Percentiles rank a stretch among this genome's conserved stretches.
Evolutionary conservation across 768 basidiomycete species (phyloP).

Genomic region (Boletus vermiculosoides): DNA sequence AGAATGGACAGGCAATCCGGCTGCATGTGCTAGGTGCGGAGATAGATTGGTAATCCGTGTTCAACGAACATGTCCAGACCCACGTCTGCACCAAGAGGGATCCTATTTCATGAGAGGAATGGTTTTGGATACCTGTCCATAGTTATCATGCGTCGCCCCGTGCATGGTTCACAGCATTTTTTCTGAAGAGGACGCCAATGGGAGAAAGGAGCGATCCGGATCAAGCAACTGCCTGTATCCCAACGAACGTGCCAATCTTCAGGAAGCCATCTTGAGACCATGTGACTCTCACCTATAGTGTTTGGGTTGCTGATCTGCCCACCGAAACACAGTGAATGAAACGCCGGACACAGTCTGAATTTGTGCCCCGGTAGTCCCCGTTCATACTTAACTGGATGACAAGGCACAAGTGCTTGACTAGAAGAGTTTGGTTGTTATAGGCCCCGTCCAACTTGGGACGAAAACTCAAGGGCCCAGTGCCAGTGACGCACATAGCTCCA

Average conservation of each 20-base stretch:
- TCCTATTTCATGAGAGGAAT: neutral
- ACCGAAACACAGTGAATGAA: neutral
- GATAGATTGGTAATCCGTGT: neutral
- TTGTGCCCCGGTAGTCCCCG: neutral
- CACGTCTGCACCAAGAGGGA: neutral
- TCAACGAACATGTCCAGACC: neutral
- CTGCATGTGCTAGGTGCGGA: neutral
- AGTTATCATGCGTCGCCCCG: neutral
- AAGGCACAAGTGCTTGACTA: neutral
- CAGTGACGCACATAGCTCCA: neutral
- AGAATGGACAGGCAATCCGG: neutral
- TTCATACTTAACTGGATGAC: neutral
- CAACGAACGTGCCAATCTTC: conserved; percentile 8
- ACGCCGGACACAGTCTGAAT: neutral
- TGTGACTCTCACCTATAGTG: neutral
- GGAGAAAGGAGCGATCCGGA: neutral
- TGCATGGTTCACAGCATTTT: neutral
- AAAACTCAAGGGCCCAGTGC: neutral
- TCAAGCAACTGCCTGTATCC: neutral
- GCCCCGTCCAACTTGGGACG: neutral
- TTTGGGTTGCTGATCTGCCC: neutral
- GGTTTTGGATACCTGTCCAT: neutral
- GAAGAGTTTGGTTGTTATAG: neutral
- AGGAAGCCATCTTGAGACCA: neutral
- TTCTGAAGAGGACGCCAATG: neutral